Conservation (phyloP, 257 asterid genomes). For the Sherardia arvensis region DNA sequence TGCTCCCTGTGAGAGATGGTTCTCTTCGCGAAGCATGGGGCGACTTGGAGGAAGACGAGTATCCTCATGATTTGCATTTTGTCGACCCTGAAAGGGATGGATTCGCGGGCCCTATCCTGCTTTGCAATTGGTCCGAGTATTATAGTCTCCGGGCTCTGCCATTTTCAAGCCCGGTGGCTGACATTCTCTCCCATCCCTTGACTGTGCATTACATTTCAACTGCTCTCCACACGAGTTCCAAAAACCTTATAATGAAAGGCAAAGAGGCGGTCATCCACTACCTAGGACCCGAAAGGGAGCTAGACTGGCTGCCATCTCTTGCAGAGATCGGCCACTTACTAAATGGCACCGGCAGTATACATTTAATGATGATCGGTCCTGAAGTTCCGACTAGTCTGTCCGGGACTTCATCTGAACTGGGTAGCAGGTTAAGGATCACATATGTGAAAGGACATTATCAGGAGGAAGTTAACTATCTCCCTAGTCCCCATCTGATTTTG, state of each 20-base stretch:
- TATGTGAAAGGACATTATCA: conserved; percentile 16
- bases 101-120: conserved; percentile 15
- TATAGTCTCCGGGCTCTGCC: conserved; percentile 21
- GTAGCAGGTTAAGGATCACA: conserved; percentile 18
- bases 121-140: conserved; percentile 26
- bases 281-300: conserved; percentile 30
- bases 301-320: conserved; percentile 31
- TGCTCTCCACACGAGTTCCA: conserved; percentile 17
- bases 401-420: conserved; percentile 19
- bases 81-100: conserved; percentile 12
- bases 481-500: conserved; percentile 16
- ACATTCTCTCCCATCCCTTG: conserved; percentile 32
- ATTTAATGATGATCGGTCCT: conserved; percentile 27
- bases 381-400: conserved; percentile 26
- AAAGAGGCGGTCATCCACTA: conserved; percentile 30
- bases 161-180: conserved; percentile 25
- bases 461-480: conserved; percentile 18
- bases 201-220: conserved; percentile 23
- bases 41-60: conserved; percentile 17
- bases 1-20: conserved; percentile 18
- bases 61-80: conserved; percentile 23
- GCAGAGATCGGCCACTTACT: conserved; percentile 28
- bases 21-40: conserved; percentile 26
- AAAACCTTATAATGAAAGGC: conserved; percentile 20
- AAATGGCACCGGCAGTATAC: conserved; percentile 19